Percentiles rank a stretch among this genome's conserved stretches.
Evolutionary conservation across 169 alveolate genomes (phyloP).

Genomic region (Cryptosporidium ubiquitum): DNA sequence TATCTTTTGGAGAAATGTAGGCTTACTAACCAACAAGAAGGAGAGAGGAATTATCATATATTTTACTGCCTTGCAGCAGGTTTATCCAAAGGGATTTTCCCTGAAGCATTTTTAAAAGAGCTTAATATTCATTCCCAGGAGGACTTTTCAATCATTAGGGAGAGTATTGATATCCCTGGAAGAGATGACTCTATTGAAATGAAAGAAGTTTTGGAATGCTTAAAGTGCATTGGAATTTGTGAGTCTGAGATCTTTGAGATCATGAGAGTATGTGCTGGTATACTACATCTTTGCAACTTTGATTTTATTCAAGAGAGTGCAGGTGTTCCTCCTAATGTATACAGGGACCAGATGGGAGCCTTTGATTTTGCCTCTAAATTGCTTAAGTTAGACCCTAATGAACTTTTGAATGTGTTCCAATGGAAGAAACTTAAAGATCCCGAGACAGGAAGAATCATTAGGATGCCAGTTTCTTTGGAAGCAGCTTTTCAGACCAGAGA

Average conservation of each 20-base stretch:
- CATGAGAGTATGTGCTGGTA: constrained; percentile 79
- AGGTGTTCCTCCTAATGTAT: constrained; percentile 57
- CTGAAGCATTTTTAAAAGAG: constrained; percentile 21
- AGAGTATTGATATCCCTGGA: constrained; percentile 78
- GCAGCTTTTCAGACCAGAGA: constrained; percentile 79
- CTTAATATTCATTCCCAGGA: not conserved
- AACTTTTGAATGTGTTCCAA: constrained; percentile 72
- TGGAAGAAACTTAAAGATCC: constrained; percentile 77
- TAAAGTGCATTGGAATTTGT: constrained; percentile 83
- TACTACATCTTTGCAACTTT: constrained; percentile 87
- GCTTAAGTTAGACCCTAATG: constrained; percentile 72
- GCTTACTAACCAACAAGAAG: constrained; percentile 82
- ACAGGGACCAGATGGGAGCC: constrained; percentile 67
- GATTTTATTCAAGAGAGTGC: constrained; percentile 79
- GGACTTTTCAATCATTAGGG: constrained; percentile 68
- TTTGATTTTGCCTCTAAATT: constrained; percentile 75
- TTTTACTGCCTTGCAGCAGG: constrained; percentile 85
- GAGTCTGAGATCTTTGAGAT: constrained; percentile 80
- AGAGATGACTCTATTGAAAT: constrained; percentile 84
- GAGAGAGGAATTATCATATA: constrained; percentile 88
- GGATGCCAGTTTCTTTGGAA: constrained; percentile 63
- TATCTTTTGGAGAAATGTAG: constrained; percentile 92
- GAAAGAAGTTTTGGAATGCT: constrained; percentile 82
- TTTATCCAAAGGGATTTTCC: constrained; percentile 74
- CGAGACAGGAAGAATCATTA: constrained; percentile 74